Evolutionary conservation across 495 filamentous ascomycete species (phyloP).

Genomic region (Viridothelium virens): DNA sequence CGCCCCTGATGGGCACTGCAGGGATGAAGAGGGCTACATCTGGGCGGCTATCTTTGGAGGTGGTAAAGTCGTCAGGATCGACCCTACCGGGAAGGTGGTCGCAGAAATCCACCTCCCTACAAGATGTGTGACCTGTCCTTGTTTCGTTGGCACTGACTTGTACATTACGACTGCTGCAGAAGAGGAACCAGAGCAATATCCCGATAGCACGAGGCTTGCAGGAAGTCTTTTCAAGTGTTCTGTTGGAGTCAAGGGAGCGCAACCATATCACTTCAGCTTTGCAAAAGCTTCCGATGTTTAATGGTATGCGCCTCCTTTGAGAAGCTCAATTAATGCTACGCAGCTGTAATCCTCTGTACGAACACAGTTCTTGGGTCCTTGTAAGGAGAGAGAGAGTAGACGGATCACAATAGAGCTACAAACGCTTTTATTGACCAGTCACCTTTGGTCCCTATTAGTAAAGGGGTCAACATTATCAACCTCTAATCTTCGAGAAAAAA

Average conservation of each 20-base stretch:
- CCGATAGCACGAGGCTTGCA: conserved; percentile 26
- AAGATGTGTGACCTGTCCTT: conserved; percentile 33
- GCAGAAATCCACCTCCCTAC: conserved; percentile 35
- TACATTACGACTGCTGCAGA: conserved; percentile 37
- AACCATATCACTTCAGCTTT: neutral
- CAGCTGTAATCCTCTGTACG: no score
- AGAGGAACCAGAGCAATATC: conserved; percentile 29
- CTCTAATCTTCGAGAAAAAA: no score
- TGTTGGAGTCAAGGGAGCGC: conserved; percentile 31
- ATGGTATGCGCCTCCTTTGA: neutral
- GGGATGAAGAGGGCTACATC: conserved; percentile 37
- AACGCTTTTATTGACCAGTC: no score
- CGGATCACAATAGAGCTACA: no score
- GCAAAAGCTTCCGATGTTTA: neutral
- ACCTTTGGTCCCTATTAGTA: no score
- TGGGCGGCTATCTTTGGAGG: conserved; percentile 35
- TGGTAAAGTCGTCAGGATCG: conserved; percentile 33
- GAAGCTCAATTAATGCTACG: neutral
- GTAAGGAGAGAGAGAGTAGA: no score
- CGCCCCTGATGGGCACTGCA: conserved; percentile 41
- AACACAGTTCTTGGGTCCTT: no score
- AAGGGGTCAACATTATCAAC: no score
- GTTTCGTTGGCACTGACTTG: conserved; percentile 33
- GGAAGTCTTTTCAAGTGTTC: conserved; percentile 35
- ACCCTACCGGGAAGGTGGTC: conserved; percentile 32